Base-by-base conservation (phyloP, 192 early-diverging fungal genomes). In the Linnemannia zychae region DNA sequence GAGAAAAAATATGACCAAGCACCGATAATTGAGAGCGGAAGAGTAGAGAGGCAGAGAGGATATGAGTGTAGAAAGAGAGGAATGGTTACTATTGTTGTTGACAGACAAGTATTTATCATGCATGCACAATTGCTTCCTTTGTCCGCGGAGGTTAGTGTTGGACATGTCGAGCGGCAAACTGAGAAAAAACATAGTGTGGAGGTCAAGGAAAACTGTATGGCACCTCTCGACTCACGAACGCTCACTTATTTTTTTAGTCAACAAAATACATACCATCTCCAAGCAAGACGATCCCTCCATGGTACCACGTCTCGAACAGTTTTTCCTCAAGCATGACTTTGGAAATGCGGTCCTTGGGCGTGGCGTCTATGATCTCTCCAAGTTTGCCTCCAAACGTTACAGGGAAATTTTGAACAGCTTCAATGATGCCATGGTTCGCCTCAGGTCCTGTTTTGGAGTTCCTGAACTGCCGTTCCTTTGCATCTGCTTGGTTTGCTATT, bases 231-330 rank as follows among this genome's bases (percentile, higher is more conserved):
- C 57, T 28, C 52, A 57, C 52, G n/a, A n/a, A 9, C 57, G n/a
- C 57, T 63, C 57, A 13, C 24, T 31, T 15, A n/a, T 17, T 17
- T 17, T 17, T 11, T 31, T 40, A 13, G 22, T 0, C 53, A n/a
- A n/a, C n/a, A n/a, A n/a, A n/a, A n/a, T n/a, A 17, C 47, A 20
- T 33, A 79, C 78, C 78, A 74, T 79, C 78, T 28, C 78, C 78
- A 24, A 79, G 28, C 18, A 79, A 36, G 22, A 74, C 78, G 0
- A 63, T 73, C 1, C 65, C 46, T 1, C 60, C 47, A 72, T 72
- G 31, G 60, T 74, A 68, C 78, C 78, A 79, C 0, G 78, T 79
- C 71, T 67, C 47, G 28, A 79, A 79, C 60, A 79, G 15, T n/a
- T 79, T 79, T 6, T 79, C 57, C 46, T 79, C 78, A 31, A 80